Base-by-base conservation (phyloP, 2,329 filamentous ascomycete species). In the Spiromastix sp. region DNA sequence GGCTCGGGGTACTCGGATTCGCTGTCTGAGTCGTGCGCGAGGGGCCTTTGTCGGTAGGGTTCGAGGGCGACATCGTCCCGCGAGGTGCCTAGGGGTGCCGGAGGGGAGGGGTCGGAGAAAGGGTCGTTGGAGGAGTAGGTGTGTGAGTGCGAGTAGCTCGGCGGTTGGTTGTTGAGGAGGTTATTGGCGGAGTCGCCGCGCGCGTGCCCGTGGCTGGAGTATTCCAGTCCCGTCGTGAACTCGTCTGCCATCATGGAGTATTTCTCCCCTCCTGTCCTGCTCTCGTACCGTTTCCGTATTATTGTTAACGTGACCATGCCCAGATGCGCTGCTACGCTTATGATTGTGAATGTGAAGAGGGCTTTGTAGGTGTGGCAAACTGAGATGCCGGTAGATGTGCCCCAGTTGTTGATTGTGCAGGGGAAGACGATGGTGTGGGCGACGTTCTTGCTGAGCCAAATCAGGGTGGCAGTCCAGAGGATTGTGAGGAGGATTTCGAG, bases 311-410 rank as follows among this genome's bases (percentile, higher is more conserved):
- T 10, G 27, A 16, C 7, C 27, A 17, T 12, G 17, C 30, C 48
- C 77, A 73, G 28, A 77, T 69, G 67, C 2, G 65, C 58, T 2
- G 66, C 46, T n/a, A 47, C 39, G 5, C 68, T 71, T 19, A 70
- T 42, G 18, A 72, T 46, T 4, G 64, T 61, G 49, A 77, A 77
- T 20, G 66, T 57, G 53, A 74, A 77, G n/a, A 77, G 55, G 8
- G 69, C 65, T 53, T 77, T 77, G 63, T 76, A 78, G 38, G 65
- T 57, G 35, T 68, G 55, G 48, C 73, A 77, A 30, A 77, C 63
- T 51, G 65, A 64, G 36, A 76, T 64, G 3, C 72, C 74, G 2
- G 64, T 61, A 1, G 65, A 60, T 21, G 65, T 66, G n/a, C 64
- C 63, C 73, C 73, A 77, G 49, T 66, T 64, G 13, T 54, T 48